Base-by-base conservation (phyloP, 208 protist species). In the Leishmania amazonensis region DNA sequence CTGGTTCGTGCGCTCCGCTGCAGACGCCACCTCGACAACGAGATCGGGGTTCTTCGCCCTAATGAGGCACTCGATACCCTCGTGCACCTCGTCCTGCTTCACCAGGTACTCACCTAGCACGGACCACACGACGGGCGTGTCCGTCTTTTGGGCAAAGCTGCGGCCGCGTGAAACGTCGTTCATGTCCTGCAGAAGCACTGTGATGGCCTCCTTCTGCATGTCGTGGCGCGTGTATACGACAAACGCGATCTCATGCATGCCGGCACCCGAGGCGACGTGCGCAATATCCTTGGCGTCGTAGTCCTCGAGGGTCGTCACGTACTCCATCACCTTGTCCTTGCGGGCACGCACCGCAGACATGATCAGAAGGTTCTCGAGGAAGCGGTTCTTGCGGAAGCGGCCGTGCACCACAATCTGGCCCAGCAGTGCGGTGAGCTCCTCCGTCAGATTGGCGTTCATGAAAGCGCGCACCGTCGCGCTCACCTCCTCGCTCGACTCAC, bases 321-420 rank as follows among this genome's bases (percentile, higher is more conserved):
- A 99, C 80, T 99, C 98, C 94, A 99, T 99, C 5, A 99, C 99
- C 72, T 98, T 96, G 73, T 95, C 88, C 83, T 92, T 92, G 57
- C 92, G 89, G 15, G 98, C 98, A 78, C 99, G 99, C 85, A 99
- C 99, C 57, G 99, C 99, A 45, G 99, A 99, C 73, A 99, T 93
- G 84, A 99, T 99, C 42, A 99, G 94, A 57, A 99, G 94, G 89
- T 99, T 99, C 93, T 99, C 99, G 11, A 99, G 94, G 86, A 99
- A 99, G 70, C 94, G 91, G 94, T 99, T 99, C 64, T 97, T 96
- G 76, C 89, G 93, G 95, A 99, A 99, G 82, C 90, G 93, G 78
- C 97, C 95, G 78, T 99, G 98, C 35, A 99, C 81, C 31, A 99
- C 98, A 90, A 99, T 99, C 93, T 99, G 99, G 88, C 99, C 99